A percentile compares a stretch with the other conserved stretches of the same genome.
Evolutionary conservation across 345 rosid species (phyloP).

Genomic region (Citrus sp.): DNA sequence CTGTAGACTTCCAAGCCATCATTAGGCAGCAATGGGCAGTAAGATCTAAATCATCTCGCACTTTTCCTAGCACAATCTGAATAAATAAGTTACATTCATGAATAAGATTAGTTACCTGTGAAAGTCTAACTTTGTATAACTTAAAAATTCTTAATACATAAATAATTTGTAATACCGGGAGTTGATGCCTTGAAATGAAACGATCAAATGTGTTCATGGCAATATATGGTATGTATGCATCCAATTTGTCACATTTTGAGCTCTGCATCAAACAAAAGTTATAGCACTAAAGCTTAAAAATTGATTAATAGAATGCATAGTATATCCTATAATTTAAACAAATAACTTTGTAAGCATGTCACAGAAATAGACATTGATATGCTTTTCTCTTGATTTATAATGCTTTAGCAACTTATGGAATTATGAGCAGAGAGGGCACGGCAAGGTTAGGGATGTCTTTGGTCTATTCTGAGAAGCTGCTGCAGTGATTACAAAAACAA

Average conservation of each 20-base stretch:
- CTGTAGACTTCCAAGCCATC: background rate
- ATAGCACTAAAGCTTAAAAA: background rate
- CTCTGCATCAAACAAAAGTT: background rate
- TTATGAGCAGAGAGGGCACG: too few relatives aligned
- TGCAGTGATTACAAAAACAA: too few relatives aligned
- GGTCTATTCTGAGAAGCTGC: too few relatives aligned
- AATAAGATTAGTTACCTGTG: too few relatives aligned
- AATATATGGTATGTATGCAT: background rate
- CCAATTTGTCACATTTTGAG: background rate
- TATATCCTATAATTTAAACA: background rate
- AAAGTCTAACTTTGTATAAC: background rate
- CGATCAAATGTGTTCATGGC: slow-evolving; percentile 4
- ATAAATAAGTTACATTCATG: background rate
- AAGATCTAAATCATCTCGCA: background rate
- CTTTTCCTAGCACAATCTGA: background rate
- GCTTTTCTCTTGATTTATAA: too few relatives aligned
- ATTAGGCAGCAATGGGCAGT: background rate
- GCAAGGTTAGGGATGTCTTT: too few relatives aligned
- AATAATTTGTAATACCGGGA: background rate
- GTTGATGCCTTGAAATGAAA: slow-evolving; percentile 2
- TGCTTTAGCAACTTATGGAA: too few relatives aligned
- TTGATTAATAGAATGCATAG: background rate
- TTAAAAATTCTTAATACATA: background rate
- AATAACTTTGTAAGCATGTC: background rate
- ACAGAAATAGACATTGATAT: background rate